Evolutionary conservation across 306 rosid species (phyloP).

Genomic region (Lagenaria siceraria): DNA sequence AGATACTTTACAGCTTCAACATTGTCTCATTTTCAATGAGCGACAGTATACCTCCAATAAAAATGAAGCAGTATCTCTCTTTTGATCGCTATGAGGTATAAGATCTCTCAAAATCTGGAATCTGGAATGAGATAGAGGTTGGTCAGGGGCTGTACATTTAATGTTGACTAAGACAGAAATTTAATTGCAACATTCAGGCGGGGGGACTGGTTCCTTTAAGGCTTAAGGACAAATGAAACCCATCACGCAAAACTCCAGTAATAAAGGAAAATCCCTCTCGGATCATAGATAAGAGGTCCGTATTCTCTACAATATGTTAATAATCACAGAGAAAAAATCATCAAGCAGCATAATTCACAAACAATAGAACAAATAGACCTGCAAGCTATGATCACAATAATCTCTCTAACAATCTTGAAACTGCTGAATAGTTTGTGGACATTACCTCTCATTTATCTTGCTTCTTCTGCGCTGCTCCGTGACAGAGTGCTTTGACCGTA

Average conservation of each 20-base stretch:
- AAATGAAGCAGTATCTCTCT: constrained; percentile 93
- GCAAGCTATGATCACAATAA: not conserved
- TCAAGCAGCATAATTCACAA: not conserved
- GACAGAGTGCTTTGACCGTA: constrained; percentile 86
- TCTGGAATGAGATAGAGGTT: constrained; percentile 35
- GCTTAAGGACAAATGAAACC: not conserved
- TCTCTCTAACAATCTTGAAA: not conserved
- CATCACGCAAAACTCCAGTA: not conserved
- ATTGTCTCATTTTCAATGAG: not conserved
- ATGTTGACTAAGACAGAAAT: not conserved
- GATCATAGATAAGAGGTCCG: not conserved
- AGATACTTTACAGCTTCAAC: not conserved
- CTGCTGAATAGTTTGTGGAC: not conserved
- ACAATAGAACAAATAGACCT: not conserved
- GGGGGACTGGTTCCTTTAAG: not conserved
- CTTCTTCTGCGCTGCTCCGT: constrained; percentile 99
- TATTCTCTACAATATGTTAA: not conserved
- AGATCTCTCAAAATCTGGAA: constrained; percentile 98
- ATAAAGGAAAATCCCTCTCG: not conserved
- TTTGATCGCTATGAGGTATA: constrained; percentile 91
- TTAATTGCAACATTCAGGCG: not conserved
- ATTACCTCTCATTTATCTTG: constrained; percentile 98
- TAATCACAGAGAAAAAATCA: not conserved
- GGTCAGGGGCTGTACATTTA: constrained; percentile 9
- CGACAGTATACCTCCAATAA: constrained; percentile 58